phyloP scores from a whole-genome alignment of 208 protist species.

The Endotrypanum monterogeii region DNA sequence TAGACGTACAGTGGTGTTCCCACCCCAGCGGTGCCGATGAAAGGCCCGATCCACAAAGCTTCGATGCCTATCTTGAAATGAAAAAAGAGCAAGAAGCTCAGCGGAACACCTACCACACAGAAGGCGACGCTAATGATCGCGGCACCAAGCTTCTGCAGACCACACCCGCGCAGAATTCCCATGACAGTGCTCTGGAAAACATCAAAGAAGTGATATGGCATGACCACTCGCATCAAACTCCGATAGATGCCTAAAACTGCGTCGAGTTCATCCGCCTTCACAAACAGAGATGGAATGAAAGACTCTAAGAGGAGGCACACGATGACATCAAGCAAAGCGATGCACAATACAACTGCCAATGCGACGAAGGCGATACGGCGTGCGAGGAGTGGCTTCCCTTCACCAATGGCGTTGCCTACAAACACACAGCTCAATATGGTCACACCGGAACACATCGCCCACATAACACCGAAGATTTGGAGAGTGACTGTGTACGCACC shows the following conservation, averaged over 20 bases:
- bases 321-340: slow-evolving; percentile 46
- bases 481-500: slow-evolving; percentile 81
- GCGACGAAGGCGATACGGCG: slow-evolving; percentile 66
- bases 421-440: slow-evolving; percentile 78
- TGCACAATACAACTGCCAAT: slow-evolving; percentile 50
- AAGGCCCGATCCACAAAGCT: slow-evolving; percentile 79
- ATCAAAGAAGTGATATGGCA: slow-evolving; percentile 85
- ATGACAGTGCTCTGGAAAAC: slow-evolving; percentile 84
- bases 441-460: slow-evolving; percentile 69
- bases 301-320: slow-evolving; percentile 49
- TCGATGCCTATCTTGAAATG: slow-evolving; percentile 68
- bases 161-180: slow-evolving; percentile 76
- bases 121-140: slow-evolving; percentile 63
- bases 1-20: slow-evolving; percentile 70
- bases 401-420: slow-evolving; percentile 82
- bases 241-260: slow-evolving; percentile 49
- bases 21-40: slow-evolving; percentile 46
- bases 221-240: slow-evolving; percentile 61
- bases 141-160: slow-evolving; percentile 69
- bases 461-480: slow-evolving; percentile 79
- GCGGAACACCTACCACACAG: slow-evolving; percentile 63
- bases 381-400: slow-evolving; percentile 62
- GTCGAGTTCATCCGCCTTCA: slow-evolving; percentile 46
- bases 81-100: slow-evolving; percentile 81
- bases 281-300: slow-evolving; percentile 69